Evolutionary conservation across 805 yeast genomes (phyloP), one percentile per base, ranked within the genome.

Genomic region (Torulaspora quercuum): DNA sequence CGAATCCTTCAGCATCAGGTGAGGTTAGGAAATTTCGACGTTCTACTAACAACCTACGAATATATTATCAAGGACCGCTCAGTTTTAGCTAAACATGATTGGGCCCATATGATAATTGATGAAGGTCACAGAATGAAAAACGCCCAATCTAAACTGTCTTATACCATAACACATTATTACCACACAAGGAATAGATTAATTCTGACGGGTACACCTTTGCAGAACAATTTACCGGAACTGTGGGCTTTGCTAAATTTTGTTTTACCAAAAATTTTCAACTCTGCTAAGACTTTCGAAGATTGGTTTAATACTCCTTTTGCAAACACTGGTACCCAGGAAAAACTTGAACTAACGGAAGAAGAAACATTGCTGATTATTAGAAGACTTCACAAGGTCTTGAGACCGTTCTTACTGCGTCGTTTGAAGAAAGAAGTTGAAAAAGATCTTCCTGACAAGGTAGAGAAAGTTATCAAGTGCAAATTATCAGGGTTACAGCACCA

Each of bases 261-360:
- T 13, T 70, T 84, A 44, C 95, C 95, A 6, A 81, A 82, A 52
- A 80, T 84, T 58, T 84, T 84, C 71, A 84, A 83, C 54, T 83
- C 92, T 22, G 92, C 82, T 7, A 82, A 84, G 54, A 80, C 90
- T 6, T 84, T 84, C 55, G 92, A 84, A 55, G 94, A 84, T 55
- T 84, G 95, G 94, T 84, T 84, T 57, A 84, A 84, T 53, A 84
- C 94, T 0, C 94, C 94, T 5, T 84, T 84, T 64, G 90, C 89
- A 3, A 83, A 82, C 46, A 79, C 92, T 11, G 94, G 94, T 40
- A 69, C 79, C 10, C 90, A 82, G 58, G 94, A 84, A 50, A 81
- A 81, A 59, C 70, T 84, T 35, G 92, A 80, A 44, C 69, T 84
- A 45, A 79, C 87, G 0, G 95, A 84, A 73, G 95, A 84, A 80